phyloP scores from a whole-genome alignment of 1,139 yeast species.

The Barnettozyma hawaiiensis region DNA sequence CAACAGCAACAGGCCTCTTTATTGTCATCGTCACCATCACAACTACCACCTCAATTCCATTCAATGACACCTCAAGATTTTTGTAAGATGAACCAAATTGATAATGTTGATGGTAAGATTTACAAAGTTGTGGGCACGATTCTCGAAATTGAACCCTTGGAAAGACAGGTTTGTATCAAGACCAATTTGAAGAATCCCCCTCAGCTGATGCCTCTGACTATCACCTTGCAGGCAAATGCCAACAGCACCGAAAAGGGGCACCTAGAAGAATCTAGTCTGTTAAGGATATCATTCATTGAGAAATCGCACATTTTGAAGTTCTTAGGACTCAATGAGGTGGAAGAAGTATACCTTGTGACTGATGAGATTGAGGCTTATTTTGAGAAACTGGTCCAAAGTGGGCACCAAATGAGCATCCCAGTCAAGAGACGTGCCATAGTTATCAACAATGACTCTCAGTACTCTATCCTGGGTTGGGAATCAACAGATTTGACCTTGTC shows the following conservation, averaged over 20 bases:
- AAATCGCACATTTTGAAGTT: constrained; percentile 13
- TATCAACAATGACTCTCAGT: constrained; percentile 9
- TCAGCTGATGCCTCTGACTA: constrained; percentile 12
- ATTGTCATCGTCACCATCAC: not conserved
- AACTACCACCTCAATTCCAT: not conserved
- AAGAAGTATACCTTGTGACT: constrained; percentile 15
- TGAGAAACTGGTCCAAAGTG: constrained; percentile 5
- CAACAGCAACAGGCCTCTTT: not conserved
- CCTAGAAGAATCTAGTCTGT: constrained; percentile 7
- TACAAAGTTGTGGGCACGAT: constrained; percentile 12
- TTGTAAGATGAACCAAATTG: constrained; percentile 8
- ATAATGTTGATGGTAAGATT: constrained; percentile 13
- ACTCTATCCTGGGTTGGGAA: constrained; percentile 16
- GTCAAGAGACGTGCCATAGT: constrained; percentile 12
- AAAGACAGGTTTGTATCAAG: constrained; percentile 16
- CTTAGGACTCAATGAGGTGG: constrained; percentile 16
- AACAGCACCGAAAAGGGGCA: not conserved
- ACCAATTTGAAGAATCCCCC: constrained; percentile 5
- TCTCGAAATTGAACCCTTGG: constrained; percentile 16
- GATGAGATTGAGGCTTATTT: constrained; percentile 8
- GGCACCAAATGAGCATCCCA: constrained; percentile 4
- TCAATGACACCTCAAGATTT: constrained; percentile 1
- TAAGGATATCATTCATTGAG: constrained; percentile 9
- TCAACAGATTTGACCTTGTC: constrained; percentile 9
- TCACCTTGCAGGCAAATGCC: constrained; percentile 7